These are phyloP conservation scores for Penicillium steckii DNA, from an alignment of 495 filamentous ascomycete genomes.

Conservation along the genomic window DNA sequence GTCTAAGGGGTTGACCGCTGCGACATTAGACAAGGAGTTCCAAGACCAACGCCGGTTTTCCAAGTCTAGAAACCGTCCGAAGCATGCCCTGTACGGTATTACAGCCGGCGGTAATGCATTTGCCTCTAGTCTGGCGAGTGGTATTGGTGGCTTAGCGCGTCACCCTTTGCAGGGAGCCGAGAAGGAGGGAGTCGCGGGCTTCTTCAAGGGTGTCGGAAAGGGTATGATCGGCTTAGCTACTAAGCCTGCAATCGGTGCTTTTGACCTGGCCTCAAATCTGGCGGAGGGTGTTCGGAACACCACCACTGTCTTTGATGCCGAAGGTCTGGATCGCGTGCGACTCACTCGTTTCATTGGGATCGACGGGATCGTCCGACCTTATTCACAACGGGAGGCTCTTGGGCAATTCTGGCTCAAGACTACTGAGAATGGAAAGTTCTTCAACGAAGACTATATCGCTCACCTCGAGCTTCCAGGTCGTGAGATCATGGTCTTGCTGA, in stretches of 20 bases:
- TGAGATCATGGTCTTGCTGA: slow-evolving; percentile 94
- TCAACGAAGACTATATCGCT: slow-evolving; percentile 95
- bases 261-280: slow-evolving; percentile 94
- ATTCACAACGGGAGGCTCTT: slow-evolving; percentile 91
- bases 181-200: slow-evolving; percentile 88
- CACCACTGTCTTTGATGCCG: slow-evolving; percentile 93
- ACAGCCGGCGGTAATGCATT: slow-evolving; percentile 95
- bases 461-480: slow-evolving; percentile 87
- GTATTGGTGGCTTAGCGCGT: slow-evolving; percentile 86
- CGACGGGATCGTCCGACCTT: slow-evolving; percentile 92
- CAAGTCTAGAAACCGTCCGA: slow-evolving; percentile 87
- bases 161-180: slow-evolving; percentile 96
- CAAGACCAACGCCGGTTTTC: slow-evolving; percentile 95
- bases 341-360: slow-evolving; percentile 86
- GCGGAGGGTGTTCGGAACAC: slow-evolving; percentile 97
- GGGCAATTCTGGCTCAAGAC: slow-evolving; percentile 99
- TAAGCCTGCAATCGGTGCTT: slow-evolving; percentile 94
- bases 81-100: slow-evolving; percentile 95
- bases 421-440: slow-evolving; percentile 92
- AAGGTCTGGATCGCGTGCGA: slow-evolving; percentile 90
- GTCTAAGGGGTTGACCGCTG: slow-evolving; percentile 91
- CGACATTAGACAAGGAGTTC: slow-evolving; percentile 97
- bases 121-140: slow-evolving; percentile 84
- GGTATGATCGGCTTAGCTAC: slow-evolving; percentile 89
- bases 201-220: slow-evolving; percentile 97